Base-by-base conservation (phyloP, 305 asterid species). In the Plantago coronopus region DNA sequence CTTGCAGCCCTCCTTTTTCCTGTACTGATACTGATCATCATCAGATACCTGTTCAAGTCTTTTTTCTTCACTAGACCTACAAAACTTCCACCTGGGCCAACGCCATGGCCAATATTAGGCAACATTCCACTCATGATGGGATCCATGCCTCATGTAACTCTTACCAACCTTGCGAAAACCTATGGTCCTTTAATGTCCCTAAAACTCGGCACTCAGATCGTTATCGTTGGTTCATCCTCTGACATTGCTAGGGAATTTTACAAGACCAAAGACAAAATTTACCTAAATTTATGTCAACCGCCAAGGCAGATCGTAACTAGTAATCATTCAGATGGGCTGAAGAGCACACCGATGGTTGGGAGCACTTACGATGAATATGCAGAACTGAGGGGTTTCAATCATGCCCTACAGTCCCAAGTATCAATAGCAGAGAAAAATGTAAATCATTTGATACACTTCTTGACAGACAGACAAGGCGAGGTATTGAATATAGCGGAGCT, bases 81-180 rank as follows among this genome's bases (percentile, higher is more conserved):
- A 42, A 4, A 11, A 45, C 65, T 74, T 37, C 75, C 78, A 22
- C 75, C 75, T 46, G 68, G 74, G 19, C 74, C 77, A 63, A 64
- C 59, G 50, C 74, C 77, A 60, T 75, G 79, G 76, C 79, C 79
- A 25, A 29, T 74, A 40, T 2, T 74, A 48, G 79, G 79, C 53
- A 74, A 74, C 56, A 66, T 70, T 34, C 47, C 61, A 48, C 76
- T 63, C 7, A 58, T 70, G 53, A 69, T 72, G 17, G 53, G 48
- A 12, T 48, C 25, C 22, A 54, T 66, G 65, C 66, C 76, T 62
- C 79, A 66, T 6, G 27, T 71, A 25, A 20, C 68, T 55, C 51
- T 74, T 0, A 43, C 71, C 15, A 59, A 59, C 14, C 62, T 57
- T n/a, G 65, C 74, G 20, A 57, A 67, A 59, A 67, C 17, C 7